phyloP scores from a whole-genome alignment of 352 stramenopile genomes.

The Pythium sp. region DNA sequence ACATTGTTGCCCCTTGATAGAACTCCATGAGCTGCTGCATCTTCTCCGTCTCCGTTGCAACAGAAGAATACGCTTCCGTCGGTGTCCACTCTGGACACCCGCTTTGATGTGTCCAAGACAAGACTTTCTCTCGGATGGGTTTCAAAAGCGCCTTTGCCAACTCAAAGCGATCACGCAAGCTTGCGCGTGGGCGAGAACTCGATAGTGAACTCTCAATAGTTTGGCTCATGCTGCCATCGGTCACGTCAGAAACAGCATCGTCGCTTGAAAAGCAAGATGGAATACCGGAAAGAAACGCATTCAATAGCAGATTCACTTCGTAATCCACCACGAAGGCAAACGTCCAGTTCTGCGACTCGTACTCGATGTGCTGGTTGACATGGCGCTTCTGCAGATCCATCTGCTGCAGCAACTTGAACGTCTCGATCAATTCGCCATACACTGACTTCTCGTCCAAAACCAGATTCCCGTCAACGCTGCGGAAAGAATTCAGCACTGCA shows the following conservation, averaged over 20 bases:
- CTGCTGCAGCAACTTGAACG: constrained; percentile 64
- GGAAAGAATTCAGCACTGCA: constrained; percentile 59
- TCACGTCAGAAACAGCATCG: constrained; percentile 14
- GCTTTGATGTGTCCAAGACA: constrained; percentile 34
- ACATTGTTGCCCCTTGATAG: constrained; percentile 34
- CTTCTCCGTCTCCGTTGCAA: constrained; percentile 19
- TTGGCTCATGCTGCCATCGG: constrained; percentile 13
- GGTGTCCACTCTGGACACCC: constrained; percentile 31
- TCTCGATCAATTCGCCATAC: constrained; percentile 53
- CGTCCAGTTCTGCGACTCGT: constrained; percentile 82
- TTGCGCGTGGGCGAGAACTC: constrained; percentile 12
- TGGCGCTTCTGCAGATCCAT: constrained; percentile 82
- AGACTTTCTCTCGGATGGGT: constrained; percentile 31
- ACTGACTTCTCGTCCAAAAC: constrained; percentile 38
- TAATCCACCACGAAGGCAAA: constrained; percentile 83
- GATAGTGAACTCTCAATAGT: constrained; percentile 27
- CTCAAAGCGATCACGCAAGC: constrained; percentile 23
- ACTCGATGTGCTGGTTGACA: constrained; percentile 71
- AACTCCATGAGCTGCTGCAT: constrained; percentile 29
- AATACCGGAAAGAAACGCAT: constrained; percentile 58
- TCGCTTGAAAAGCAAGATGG: constrained; percentile 45
- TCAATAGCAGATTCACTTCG: constrained; percentile 74
- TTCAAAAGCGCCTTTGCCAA: constrained; percentile 47
- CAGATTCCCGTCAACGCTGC: constrained; percentile 28
- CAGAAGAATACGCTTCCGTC: constrained; percentile 8